Evolutionary conservation across 768 basidiomycete genomes (phyloP), one percentile per base, ranked within the genome.

Genomic region (Mycena rebaudengoi): DNA sequence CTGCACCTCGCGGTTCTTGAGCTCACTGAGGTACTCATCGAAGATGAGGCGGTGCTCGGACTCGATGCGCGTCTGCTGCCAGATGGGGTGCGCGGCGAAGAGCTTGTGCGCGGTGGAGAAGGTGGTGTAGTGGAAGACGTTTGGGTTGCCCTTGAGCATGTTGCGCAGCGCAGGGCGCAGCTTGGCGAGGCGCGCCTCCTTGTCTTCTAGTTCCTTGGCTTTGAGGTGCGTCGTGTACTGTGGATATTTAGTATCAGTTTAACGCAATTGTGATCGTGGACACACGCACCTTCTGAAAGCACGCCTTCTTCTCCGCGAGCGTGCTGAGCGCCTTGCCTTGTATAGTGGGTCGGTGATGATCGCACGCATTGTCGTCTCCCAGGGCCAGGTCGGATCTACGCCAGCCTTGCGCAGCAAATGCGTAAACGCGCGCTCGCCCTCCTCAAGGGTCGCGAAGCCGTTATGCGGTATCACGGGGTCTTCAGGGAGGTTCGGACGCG

Each of bases 331-430:
- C 91, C 80, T n/a, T n/a, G n/a, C n/a, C n/a, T 95, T 96, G 81
- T 98, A 99, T 67, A 98, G 78, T 41, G 98, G 97, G 82, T 99
- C 97, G 70, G 95, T 98, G 78, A 99, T 97, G 77, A 98, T 95
- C 70, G 94, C 92, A 74, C 96, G 87, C 94, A 99, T 98, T 53
- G 96, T 95, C 80, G 94, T 90, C 76, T 99, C 98, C 98, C 98
- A 99, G 33, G 95, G 95, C 93, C 94, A 98, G 66, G 85, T 90
- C 44, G 91, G 89, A 76, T 95, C 94, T 41, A 99, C 92, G 30
- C 94, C 94, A 45, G 93, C 91, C 78, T 94, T 95, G 69, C 91
- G 86, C 69, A 99, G 79, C 59, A 99, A 81, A 79, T 93, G 93
- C 71, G 89, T 88, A 76, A 99, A 99, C 14, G 96, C 98, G 73